A percentile compares a stretch with the other conserved stretches of the same genome.
These are phyloP conservation scores for Flammula alnicola DNA, from an alignment of 1,284 basidiomycete genomes.

Conservation along the genomic window DNA sequence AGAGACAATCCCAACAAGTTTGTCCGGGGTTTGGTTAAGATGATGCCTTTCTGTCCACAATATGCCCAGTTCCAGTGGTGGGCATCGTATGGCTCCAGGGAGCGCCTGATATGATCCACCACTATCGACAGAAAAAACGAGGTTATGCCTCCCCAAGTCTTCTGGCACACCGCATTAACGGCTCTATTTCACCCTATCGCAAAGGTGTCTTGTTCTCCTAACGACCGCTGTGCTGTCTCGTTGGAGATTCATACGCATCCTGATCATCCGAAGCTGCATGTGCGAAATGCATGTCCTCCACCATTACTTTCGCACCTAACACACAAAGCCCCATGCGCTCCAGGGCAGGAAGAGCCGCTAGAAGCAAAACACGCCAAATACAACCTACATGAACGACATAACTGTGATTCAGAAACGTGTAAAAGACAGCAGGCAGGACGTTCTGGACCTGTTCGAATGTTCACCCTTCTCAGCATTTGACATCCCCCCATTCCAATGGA, in stretches of 20 bases:
- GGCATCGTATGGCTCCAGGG: no score
- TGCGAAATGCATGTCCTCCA: slow-evolving; percentile 5
- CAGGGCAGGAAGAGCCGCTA: slow-evolving; percentile 8
- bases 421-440: no score
- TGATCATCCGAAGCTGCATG: slow-evolving; percentile 1
- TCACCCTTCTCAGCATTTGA: slow-evolving; percentile 3
- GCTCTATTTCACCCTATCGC: slow-evolving; percentile 5
- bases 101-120: slow-evolving; percentile 4
- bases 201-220: slow-evolving; percentile 1
- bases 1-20: no score
- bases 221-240: slow-evolving; percentile 6
- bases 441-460: no score
- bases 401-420: slow-evolving; percentile 8
- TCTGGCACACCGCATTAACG: slow-evolving; percentile 2
- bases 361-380: slow-evolving; percentile 10
- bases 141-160: background rate
- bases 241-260: no score
- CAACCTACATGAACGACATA: slow-evolving; percentile 15
- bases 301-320: background rate
- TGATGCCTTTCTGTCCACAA: background rate
- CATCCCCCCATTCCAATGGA: no score
- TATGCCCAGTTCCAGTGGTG: background rate
- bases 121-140: background rate
- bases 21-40: no score
- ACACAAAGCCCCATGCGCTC: slow-evolving; percentile 12